Evolutionary conservation across 257 asterid species (phyloP), one percentile per base, ranked within the genome.

Genomic region (Plantago elongata): DNA sequence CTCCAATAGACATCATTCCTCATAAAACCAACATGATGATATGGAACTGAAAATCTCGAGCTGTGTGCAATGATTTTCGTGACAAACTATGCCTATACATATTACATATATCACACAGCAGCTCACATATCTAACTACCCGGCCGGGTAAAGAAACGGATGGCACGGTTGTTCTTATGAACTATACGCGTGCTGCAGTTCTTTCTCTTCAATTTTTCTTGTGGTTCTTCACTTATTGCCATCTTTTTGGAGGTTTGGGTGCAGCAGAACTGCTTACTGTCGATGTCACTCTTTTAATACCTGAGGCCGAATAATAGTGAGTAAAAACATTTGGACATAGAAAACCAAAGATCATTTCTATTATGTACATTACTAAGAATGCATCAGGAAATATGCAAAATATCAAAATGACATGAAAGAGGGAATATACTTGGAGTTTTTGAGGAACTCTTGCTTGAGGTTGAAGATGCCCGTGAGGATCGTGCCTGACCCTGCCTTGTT

Each of bases 341-440:
- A 9, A 0, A 13, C 43, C 46, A 1, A 13, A 22, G 1, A 22
- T 22, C 27, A 22, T 1, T 22, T 22, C 27, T 22, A 22, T 1
- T 22, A 22, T 22, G 27, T 22, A 22, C 27, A 1, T 22, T 22
- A 22, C 2, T 22, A 22, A 22, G 27, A 22, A 22, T 11, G 40
- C 37, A 54, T 29, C 60, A 4, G 17, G 15, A n/a, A 27, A 57
- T 16, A 60, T 4, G 52, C 5, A 50, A 9, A 15, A 50, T 42
- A 66, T 27, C 57, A 44, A 51, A 54, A 43, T 29, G 55, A 57
- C 11, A 17, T 8, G 57, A 56, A 48, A 43, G 59, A 54, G 62
- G 50, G 37, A 56, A 51, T 67, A 22, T 88, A 91, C 98, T 79
- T 63, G 89, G 72, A 57, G 78, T 50, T 81, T 71, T 84, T 11